Percentiles rank a stretch among this genome's conserved stretches.
Conservation (phyloP, 2,329 filamentous ascomycete genomes). For the Diplodia seriata region DNA sequence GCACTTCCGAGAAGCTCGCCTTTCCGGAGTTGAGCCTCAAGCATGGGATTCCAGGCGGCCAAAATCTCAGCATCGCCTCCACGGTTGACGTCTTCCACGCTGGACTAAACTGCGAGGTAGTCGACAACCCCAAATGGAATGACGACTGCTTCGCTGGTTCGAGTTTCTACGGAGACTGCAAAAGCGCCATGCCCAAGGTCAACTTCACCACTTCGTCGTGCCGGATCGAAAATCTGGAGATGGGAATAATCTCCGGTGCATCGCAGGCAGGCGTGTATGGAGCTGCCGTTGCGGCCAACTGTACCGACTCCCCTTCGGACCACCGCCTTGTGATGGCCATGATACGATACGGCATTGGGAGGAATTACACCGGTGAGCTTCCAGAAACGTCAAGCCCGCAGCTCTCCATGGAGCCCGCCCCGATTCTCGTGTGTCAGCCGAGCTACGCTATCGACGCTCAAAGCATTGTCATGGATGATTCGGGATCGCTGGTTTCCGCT, state of each 20-base stretch:
- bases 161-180: slow-evolving; percentile 2
- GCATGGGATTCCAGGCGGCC: neutral
- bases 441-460: neutral
- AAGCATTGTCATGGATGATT: neutral
- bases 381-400: neutral
- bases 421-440: neutral
- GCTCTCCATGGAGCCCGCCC: neutral
- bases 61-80: neutral
- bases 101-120: neutral
- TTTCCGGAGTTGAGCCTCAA: neutral
- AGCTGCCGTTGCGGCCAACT: neutral
- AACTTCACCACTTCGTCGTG: neutral
- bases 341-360: neutral
- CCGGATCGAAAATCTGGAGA: neutral
- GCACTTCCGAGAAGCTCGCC: neutral
- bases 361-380: neutral
- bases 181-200: neutral
- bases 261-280: neutral
- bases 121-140: neutral
- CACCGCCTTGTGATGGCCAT: neutral
- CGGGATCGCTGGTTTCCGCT: neutral
- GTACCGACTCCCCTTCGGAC: neutral
- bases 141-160: neutral
- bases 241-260: neutral
- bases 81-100: neutral